Conservation (phyloP, 2,329 filamentous ascomycete species). For the Penicillium sp. region DNA sequence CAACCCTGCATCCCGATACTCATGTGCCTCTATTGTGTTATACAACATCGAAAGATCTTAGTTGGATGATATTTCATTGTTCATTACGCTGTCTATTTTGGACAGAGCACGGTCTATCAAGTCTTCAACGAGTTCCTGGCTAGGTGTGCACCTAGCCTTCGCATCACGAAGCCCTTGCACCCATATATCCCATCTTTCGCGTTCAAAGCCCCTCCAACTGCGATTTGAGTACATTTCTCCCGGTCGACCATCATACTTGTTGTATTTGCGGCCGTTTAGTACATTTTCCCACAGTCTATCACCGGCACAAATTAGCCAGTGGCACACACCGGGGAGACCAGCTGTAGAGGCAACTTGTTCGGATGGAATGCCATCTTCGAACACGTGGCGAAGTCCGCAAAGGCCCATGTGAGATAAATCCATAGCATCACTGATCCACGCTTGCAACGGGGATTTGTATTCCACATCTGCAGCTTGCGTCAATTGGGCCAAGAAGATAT, state of each 20-base stretch:
- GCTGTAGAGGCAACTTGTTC: neutral
- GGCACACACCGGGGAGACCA: constrained; percentile 1
- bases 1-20: neutral
- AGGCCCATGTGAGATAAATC: constrained; percentile 1
- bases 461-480: constrained; percentile 1
- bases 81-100: constrained; percentile 1
- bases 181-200: constrained; percentile 4
- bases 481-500: constrained; percentile 1
- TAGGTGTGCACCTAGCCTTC: neutral
- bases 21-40: neutral
- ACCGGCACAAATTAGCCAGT: constrained; percentile 6
- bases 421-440: constrained; percentile 2
- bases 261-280: neutral
- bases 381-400: neutral
- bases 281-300: constrained; percentile 6
- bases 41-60: neutral
- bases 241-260: constrained; percentile 4
- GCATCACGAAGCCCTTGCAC: neutral
- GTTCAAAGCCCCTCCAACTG: constrained; percentile 3
- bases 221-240: neutral
- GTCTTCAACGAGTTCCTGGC: neutral
- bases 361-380: neutral
- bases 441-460: neutral
- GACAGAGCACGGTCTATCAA: neutral
- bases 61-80: neutral